Evolutionary conservation across 202 grass and related monocot genomes (phyloP).

Genomic region (Zoysia matrella): DNA sequence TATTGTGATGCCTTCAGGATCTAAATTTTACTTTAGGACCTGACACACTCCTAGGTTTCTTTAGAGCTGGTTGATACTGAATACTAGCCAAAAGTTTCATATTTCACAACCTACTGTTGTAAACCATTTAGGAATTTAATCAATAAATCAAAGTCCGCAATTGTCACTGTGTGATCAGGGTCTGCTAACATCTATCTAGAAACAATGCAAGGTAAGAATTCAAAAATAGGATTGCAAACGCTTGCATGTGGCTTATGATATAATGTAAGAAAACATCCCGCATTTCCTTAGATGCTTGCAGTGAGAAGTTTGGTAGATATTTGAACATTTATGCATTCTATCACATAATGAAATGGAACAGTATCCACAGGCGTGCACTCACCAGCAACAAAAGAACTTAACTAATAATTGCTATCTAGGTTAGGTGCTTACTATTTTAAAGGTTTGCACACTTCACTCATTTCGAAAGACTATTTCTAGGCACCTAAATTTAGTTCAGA

Average conservation of each 20-base stretch:
- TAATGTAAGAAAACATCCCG: neutral
- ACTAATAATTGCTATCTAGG: neutral
- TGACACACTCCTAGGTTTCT: neutral
- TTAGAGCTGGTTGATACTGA: neutral
- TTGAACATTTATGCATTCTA: neutral
- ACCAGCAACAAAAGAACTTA: neutral
- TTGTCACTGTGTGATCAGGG: neutral
- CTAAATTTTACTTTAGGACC: too few species aligned
- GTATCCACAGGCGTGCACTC: neutral
- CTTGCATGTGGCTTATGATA: neutral
- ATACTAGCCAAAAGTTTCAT: neutral
- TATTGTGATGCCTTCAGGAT: too few species aligned
- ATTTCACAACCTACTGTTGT: neutral
- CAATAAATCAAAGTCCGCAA: neutral
- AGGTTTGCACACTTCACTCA: neutral
- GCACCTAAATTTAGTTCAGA: constrained; percentile 16
- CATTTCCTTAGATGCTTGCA: neutral
- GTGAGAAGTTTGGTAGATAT: neutral
- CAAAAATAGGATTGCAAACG: neutral
- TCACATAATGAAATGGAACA: too few species aligned
- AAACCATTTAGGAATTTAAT: neutral
- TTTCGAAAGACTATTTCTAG: neutral
- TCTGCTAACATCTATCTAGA: neutral
- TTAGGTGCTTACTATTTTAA: neutral
- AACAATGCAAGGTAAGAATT: neutral